Conservation (phyloP, 2,329 filamentous ascomycete species). For the Geosmithia morbida region DNA sequence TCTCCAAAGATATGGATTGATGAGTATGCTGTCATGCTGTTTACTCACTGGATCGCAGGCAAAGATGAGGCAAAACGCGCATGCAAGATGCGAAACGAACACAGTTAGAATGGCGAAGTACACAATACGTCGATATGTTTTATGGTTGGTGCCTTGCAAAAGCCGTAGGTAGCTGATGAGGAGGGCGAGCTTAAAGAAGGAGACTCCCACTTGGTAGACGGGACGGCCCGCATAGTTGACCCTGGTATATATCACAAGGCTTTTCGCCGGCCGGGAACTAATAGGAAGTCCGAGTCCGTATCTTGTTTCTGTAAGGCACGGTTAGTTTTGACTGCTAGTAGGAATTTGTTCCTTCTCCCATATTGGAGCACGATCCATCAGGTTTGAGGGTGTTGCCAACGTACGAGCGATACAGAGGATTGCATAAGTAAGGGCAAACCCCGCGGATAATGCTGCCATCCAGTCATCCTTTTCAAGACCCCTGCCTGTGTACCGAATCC, state of each 20-base stretch:
- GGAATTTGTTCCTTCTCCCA: background rate
- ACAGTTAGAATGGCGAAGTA: constrained; percentile 26
- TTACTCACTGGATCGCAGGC: constrained; percentile 29
- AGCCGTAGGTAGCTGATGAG: constrained; percentile 37
- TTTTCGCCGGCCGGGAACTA: constrained; percentile 23
- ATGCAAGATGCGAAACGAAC: constrained; percentile 31
- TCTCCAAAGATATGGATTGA: background rate
- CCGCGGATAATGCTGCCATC: constrained; percentile 21
- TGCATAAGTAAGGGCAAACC: constrained; percentile 33
- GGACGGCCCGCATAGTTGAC: constrained; percentile 38
- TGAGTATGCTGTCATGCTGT: background rate
- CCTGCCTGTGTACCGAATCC: constrained; percentile 23
- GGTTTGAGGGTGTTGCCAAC: constrained; percentile 6
- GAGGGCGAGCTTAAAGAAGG: constrained; percentile 40
- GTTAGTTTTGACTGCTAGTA: background rate
- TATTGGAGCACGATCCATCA: background rate
- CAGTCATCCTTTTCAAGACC: constrained; percentile 33
- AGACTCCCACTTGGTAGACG: constrained; percentile 39
- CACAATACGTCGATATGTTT: constrained; percentile 25
- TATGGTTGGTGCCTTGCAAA: constrained; percentile 30
- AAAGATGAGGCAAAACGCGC: constrained; percentile 32
- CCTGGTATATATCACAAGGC: constrained; percentile 27
- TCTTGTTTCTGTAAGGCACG: constrained; percentile 27
- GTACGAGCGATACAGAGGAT: constrained; percentile 33
- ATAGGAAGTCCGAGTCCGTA: constrained; percentile 36